A percentile compares a stretch with the other conserved stretches of the same genome.
phyloP scores from a whole-genome alignment of 2,329 filamentous ascomycete species.

The Sordariomycetes sp. region DNA sequence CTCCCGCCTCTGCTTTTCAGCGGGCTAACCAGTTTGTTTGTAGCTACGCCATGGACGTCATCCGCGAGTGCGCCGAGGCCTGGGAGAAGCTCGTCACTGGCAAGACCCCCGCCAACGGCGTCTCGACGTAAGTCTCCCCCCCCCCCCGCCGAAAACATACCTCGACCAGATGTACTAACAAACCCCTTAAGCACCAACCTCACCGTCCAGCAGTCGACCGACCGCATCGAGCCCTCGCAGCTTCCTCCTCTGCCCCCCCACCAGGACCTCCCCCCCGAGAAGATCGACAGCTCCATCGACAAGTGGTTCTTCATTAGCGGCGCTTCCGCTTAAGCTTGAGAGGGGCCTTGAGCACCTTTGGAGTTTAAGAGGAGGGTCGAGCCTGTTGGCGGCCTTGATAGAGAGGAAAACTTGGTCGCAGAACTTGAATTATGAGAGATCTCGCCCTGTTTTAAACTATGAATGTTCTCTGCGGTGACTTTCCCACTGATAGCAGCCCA shows the following conservation, averaged over 20 bases:
- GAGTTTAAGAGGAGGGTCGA: background rate
- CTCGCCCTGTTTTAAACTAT: background rate
- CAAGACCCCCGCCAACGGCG: conserved; percentile 64
- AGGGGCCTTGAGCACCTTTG: background rate
- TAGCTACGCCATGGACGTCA: conserved; percentile 86
- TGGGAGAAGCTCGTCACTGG: conserved; percentile 94
- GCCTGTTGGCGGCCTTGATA: background rate
- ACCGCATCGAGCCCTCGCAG: conserved; percentile 55
- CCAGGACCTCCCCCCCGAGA: conserved; percentile 71
- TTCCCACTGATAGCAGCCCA: background rate
- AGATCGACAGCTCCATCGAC: conserved; percentile 93
- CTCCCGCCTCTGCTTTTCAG: background rate
- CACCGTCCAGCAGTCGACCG: conserved; percentile 58
- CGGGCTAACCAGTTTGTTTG: conserved; percentile 1
- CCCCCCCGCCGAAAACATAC: conserved; percentile 2
- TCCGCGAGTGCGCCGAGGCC: conserved; percentile 90
- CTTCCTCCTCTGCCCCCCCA: conserved; percentile 65
- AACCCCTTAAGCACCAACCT: conserved; percentile 57
- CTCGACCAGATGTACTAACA: conserved; percentile 14
- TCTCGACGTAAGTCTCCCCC: conserved; percentile 58
- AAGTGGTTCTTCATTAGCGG: conserved; percentile 99
- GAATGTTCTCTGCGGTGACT: too few species aligned
- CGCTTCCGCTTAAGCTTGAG: conserved; percentile 57
- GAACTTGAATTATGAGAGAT: background rate
- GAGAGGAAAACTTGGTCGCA: background rate